A percentile compares a stretch with the other conserved stretches of the same genome.
Conservation (phyloP, 176 grass and related monocot genomes). For the Carex kokanica region DNA sequence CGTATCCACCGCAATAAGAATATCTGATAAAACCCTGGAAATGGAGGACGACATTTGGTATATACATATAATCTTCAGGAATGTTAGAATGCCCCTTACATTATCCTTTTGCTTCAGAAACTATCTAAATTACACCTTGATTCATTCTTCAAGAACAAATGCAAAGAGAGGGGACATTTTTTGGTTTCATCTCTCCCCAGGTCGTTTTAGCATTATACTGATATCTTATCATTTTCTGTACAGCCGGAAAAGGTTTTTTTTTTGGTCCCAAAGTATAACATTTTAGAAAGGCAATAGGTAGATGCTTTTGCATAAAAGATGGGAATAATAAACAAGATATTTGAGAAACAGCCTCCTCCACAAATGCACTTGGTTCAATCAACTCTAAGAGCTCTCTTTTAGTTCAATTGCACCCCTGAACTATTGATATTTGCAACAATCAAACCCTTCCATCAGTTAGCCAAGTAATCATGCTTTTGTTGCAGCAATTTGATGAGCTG, state of each 20-base stretch:
- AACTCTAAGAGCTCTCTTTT: not conserved
- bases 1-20: not conserved
- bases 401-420: not conserved
- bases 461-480: not conserved
- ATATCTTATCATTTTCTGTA: not conserved
- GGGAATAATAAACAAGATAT: not conserved
- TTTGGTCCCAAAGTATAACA: not conserved
- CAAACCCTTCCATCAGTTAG: not conserved
- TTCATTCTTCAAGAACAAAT: not conserved
- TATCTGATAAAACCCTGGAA: not conserved
- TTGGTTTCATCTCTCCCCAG: not conserved
- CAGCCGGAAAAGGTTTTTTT: not conserved
- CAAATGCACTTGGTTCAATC: not conserved
- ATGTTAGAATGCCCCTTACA: not conserved
- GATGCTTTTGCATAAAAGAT: not conserved
- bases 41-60: not conserved
- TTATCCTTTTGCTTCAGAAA: not conserved
- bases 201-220: not conserved
- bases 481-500: not conserved
- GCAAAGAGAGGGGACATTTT: not conserved
- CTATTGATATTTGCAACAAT: not conserved
- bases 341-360: not conserved
- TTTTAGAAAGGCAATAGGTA: not conserved
- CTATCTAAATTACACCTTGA: not conserved
- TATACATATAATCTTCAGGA: not conserved